Conservation (phyloP, 768 basidiomycete species). For the Lentinula boryana region DNA sequence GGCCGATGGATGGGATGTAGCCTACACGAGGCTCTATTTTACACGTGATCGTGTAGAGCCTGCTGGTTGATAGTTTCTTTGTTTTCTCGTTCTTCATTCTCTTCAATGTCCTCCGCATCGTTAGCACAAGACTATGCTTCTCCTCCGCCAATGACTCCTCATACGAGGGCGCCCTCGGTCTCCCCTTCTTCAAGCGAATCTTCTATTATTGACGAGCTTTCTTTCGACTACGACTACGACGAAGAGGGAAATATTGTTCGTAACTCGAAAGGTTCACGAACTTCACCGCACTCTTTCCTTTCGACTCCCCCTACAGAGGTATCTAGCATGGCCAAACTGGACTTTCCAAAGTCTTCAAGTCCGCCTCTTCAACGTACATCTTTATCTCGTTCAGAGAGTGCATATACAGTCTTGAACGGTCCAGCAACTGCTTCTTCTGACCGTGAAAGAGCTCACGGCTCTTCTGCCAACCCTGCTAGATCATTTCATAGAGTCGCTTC, state of each 20-base stretch:
- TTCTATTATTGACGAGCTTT: slow-evolving; percentile 55
- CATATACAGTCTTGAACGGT: slow-evolving; percentile 39
- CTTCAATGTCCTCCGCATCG: neutral
- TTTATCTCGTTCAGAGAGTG: slow-evolving; percentile 64
- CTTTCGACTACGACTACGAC: slow-evolving; percentile 59
- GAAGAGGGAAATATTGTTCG: slow-evolving; percentile 51
- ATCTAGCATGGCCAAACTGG: neutral
- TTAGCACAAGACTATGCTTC: neutral
- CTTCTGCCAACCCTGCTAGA: slow-evolving; percentile 31
- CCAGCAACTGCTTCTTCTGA: slow-evolving; percentile 24
- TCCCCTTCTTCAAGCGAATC: slow-evolving; percentile 50
- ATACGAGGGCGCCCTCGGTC: slow-evolving; percentile 15
- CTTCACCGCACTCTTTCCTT: slow-evolving; percentile 33
- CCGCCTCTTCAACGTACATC: slow-evolving; percentile 40
- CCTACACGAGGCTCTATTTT: neutral
- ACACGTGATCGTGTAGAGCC: slow-evolving; percentile 7
- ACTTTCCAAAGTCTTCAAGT: slow-evolving; percentile 22
- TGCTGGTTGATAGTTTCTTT: neutral
- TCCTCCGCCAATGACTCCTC: neutral
- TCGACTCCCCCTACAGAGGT: slow-evolving; percentile 14
- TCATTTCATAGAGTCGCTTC: slow-evolving; percentile 67
- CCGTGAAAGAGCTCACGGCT: slow-evolving; percentile 6
- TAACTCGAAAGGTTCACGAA: slow-evolving; percentile 44
- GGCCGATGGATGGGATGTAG: neutral
- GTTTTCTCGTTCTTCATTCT: neutral